Evolutionary conservation across 108 stramenopile species (phyloP), one percentile per base, ranked within the genome.

Genomic region (Nitzschia palea): DNA sequence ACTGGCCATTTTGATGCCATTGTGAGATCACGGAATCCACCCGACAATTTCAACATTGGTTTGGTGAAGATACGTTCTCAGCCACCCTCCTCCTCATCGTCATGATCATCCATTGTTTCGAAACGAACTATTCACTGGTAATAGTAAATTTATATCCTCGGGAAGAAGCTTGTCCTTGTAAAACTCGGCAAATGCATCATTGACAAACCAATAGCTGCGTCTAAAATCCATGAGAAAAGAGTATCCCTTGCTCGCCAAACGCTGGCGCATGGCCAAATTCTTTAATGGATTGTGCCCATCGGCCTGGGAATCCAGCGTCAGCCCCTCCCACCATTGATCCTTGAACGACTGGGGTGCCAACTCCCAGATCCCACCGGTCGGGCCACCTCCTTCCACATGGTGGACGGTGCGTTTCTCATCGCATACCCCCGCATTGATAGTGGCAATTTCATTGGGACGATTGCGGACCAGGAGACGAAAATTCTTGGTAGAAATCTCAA

Each of bases 401-500:
- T 40, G 37, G 8, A 40, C 10, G 37, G 37, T 40, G 8, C 37
- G 8, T 10, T 8, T 40, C 37, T 40, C 37, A 10, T 40, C 37
- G 37, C 37, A 40, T 10, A 40, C 37, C 10, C 10, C 37, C 10
- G 37, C 37, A 14, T 40, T 8, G 37, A 40, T 14, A 40, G 8
- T 40, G n/a, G n/a, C n/a, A 14, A 40, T 40, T 8, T 40, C 14
- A 40, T 14, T 14, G 14, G 37, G 37, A 40, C 37, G 37, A 40
- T 40, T 40, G 37, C 14, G 8, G 10, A 40, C 37, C 37, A 40
- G 37, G 10, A 10, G 8, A 10, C 14, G 37, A 40, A 10, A 40
- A 40, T 40, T 40, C 8, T 10, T 40, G 8, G 51, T 8, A 17
- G 8, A 9, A 15, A 29, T 12, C 48, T 74, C 73, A 1, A 74